phyloP scores from a whole-genome alignment of 2,329 filamentous ascomycete species.

The Verticillium zaregamsianum region DNA sequence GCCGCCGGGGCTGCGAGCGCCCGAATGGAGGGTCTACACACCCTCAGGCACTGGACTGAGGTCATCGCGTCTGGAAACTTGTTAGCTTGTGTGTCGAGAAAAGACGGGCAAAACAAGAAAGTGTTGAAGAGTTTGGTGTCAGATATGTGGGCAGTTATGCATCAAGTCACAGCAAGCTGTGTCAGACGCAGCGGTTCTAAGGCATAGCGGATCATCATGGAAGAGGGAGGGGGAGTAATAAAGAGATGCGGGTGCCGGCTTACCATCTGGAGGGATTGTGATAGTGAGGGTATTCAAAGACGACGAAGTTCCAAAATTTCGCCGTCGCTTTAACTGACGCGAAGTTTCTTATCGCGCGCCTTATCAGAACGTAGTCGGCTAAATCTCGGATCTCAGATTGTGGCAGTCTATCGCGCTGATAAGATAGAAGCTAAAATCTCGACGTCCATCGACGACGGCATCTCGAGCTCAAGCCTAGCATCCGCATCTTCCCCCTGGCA shows the following conservation, averaged over 20 bases:
- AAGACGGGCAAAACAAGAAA: constrained; percentile 7
- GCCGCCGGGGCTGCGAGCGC: constrained; percentile 7
- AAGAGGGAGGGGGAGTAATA: constrained; percentile 1
- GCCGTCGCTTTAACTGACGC: not conserved
- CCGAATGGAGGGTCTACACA: constrained; percentile 15
- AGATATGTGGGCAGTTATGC: constrained; percentile 33
- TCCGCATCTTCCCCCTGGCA: constrained; percentile 1
- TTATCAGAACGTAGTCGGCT: not conserved
- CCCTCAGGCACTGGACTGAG: constrained; percentile 29
- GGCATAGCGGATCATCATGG: constrained; percentile 33
- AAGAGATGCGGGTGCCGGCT: not conserved
- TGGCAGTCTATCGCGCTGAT: not conserved
- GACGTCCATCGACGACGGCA: constrained; percentile 8
- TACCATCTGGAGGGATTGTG: constrained; percentile 1
- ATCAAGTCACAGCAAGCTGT: constrained; percentile 39
- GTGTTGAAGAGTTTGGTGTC: constrained; percentile 17
- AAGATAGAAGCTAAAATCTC: constrained; percentile 12
- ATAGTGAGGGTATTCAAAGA: not conserved
- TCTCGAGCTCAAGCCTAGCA: not conserved
- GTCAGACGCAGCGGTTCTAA: constrained; percentile 50
- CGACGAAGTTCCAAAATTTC: not conserved
- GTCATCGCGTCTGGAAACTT: constrained; percentile 25
- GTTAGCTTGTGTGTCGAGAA: constrained; percentile 18
- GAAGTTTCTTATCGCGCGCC: not conserved
- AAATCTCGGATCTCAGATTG: not conserved